Base-by-base conservation (phyloP, 2,329 filamentous ascomycete species). In the Macrophomina phaseolina region DNA sequence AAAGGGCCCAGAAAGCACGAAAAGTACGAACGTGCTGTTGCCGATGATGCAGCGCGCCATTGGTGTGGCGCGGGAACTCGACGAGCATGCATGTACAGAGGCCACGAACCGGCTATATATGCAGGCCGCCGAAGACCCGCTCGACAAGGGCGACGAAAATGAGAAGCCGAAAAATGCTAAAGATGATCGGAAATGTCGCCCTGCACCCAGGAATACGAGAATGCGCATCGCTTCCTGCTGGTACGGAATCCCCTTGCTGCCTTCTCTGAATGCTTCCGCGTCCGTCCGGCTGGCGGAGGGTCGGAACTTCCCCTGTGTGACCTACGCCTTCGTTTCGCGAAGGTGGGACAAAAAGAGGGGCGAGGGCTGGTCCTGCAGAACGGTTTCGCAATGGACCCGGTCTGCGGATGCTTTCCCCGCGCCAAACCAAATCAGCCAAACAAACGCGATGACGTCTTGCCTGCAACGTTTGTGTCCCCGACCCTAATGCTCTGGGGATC, bases 331-430 rank as follows among this genome's bases (percentile, higher is more conserved):
- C 34, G 56, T 61, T 61, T 61, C 40, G 56, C 32, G 32, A 46
- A 38, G n/a, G 58, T 62, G 23, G 58, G 45, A 62, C 45, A 40
- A n/a, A 16, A 48, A 34, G 58, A 62, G 58, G 56, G 56, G 56
- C 40, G 45, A 51, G 56, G 55, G 42, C 56, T 46, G 56, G n/a
- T 62, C 58, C 58, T 62, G 58, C 58, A 62, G 58, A 62, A 62
- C 42, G 45, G 58, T 62, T 23, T 62, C 45, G 58, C 45, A 23
- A 8, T 49, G n/a, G 46, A 62, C 58, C 58, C 42, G 58, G 58
- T 62, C 58, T 49, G 58, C 34, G 58, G 58, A 51, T 49, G 45
- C 58, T 49, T 62, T 30, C 30, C 45, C 45, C 58, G 45, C 58
- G 58, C 58, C 42, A 49, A 48, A 11, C 23, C 16, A 40, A 61